Evolutionary conservation across 495 filamentous ascomycete species (phyloP), one percentile per base, ranked within the genome.

Genomic region (Glonium stellatum): DNA sequence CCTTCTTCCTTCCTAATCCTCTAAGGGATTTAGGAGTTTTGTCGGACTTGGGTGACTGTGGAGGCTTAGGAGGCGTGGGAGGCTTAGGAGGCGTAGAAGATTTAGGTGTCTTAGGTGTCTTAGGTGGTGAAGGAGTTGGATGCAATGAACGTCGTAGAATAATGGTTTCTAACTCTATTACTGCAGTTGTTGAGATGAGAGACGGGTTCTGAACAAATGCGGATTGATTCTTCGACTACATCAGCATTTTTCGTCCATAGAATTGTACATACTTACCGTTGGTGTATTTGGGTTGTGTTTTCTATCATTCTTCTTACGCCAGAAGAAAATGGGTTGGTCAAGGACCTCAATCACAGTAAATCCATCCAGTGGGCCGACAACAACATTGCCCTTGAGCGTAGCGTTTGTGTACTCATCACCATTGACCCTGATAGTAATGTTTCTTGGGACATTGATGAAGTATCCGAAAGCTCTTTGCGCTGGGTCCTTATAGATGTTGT

Each of bases 341-440:
- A 42, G 37, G 12, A 58, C 1, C 22, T 63, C 55, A 55, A 63
- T 53, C 21, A 54, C 47, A 18, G 34, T 57, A 48, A 63, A 63
- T 31, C 13, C n/a, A n/a, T 54, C 23, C 42, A 63, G 31, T 15
- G 60, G 55, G 1, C 60, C 60, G 22, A 63, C 54, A 19, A 27
- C 42, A n/a, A 58, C 22, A 21, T 39, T 31, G 18, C 11, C 25
- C 19, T n/a, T 23, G 2, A 6, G 18, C 6, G 21, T 12, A 22
- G 21, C 6, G 48, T 51, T 51, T 10, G 18, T 15, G 13, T 51
- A 51, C 18, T 51, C 48, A 23, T 23, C 19, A 23, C 23, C 19
- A 23, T 51, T 51, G 6, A 51, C 25, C 13, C 48, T 18, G 9
- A 51, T 23, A 22, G 25, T 23, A 51, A 15, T 23, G 21, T 23